Percentiles rank a stretch among this genome's conserved stretches.
These are phyloP conservation scores for Dianthus caryophyllus DNA, from an alignment of 148 eudicot species.

Conservation along the genomic window DNA sequence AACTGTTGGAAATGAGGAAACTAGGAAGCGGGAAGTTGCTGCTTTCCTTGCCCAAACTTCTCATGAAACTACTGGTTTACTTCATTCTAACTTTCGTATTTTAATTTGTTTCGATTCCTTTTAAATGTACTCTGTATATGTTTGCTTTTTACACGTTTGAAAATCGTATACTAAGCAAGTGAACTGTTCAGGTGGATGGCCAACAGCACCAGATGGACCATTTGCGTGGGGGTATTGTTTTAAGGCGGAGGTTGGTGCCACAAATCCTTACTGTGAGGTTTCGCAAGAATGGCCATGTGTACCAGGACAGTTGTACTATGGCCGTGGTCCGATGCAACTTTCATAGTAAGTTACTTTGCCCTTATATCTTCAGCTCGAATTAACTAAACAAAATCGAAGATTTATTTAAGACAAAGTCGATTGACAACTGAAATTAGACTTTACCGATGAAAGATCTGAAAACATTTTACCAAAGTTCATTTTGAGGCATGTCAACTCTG, in stretches of 20 bases:
- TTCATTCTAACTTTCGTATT: no score
- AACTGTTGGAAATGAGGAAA: slow-evolving; percentile 12
- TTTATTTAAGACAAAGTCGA: no score
- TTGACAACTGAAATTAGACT: no score
- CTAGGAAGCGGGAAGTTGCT: slow-evolving; percentile 31
- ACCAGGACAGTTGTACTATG: slow-evolving; percentile 34
- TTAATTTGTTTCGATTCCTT: no score
- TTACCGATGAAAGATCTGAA: no score
- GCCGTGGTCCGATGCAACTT: slow-evolving; percentile 46
- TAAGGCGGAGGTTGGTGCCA: slow-evolving; percentile 19
- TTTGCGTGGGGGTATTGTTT: slow-evolving; percentile 44
- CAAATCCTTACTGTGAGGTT: slow-evolving; percentile 21
- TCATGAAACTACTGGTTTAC: slow-evolving; percentile 34
- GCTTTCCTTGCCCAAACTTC: slow-evolving; percentile 42
- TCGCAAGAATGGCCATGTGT: slow-evolving; percentile 35
- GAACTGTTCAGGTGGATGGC: slow-evolving; percentile 34
- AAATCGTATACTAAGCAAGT: no score
- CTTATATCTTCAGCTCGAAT: no score
- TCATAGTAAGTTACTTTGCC: slow-evolving; percentile 29
- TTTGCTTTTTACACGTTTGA: no score
- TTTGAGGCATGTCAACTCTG: no score
- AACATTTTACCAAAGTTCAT: no score
- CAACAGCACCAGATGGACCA: slow-evolving; percentile 37
- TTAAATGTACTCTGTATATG: no score
- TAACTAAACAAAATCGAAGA: no score